Conservation (phyloP, 106 monocot genomes). For the Dendrobium catenatum region DNA sequence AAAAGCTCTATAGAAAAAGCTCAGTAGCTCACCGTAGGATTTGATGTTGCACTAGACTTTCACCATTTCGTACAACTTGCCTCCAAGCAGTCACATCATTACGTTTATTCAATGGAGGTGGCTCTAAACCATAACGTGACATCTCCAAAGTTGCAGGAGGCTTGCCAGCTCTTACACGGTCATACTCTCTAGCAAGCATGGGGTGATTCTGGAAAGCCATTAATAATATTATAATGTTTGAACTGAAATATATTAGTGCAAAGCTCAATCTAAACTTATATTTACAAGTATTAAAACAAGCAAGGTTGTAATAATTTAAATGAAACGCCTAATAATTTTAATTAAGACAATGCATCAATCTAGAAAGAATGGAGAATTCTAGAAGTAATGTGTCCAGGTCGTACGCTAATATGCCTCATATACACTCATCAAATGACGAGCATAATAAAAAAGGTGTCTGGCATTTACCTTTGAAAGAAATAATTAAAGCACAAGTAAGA, state of each 20-base stretch:
- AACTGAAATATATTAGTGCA: not conserved
- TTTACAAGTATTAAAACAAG: not conserved
- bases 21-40: constrained; percentile 41
- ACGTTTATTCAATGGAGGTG: constrained; percentile 59
- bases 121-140: constrained; percentile 82
- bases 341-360: not conserved
- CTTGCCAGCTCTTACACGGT: constrained; percentile 86
- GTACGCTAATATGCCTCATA: not conserved
- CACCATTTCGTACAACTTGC: constrained; percentile 63
- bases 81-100: constrained; percentile 91
- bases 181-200: constrained; percentile 92
- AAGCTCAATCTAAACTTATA: not conserved
- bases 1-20: not conserved
- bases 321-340: constrained; percentile 2
- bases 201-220: constrained; percentile 67
- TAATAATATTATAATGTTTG: not conserved
- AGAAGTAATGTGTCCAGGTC: not conserved
- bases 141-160: constrained; percentile 82
- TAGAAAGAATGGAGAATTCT: not conserved
- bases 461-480: not conserved
- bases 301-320: not conserved
- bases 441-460: not conserved
- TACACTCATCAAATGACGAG: not conserved
- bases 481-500: not conserved
- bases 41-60: constrained; percentile 88